Conservation (phyloP, 2,329 filamentous ascomycete species). For the Penicillium sp. region DNA sequence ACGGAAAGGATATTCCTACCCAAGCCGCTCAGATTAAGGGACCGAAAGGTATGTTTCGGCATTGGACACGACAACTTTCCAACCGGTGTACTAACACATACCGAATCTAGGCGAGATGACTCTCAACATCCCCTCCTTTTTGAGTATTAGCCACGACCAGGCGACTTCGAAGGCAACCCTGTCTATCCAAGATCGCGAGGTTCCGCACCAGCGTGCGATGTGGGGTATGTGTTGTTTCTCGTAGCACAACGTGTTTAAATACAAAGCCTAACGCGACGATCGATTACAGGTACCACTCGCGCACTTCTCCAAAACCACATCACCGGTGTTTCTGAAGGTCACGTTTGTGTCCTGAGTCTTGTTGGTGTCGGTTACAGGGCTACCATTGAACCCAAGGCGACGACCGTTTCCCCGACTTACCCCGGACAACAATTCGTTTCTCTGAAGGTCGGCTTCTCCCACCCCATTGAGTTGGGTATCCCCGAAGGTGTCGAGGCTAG, state of each 20-base stretch:
- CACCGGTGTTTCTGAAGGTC: slow-evolving; percentile 92
- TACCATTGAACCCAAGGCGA: slow-evolving; percentile 75
- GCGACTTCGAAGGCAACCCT: slow-evolving; percentile 67
- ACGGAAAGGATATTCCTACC: slow-evolving; percentile 65
- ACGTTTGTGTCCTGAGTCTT: slow-evolving; percentile 87
- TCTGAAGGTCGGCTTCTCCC: slow-evolving; percentile 94
- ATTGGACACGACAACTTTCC: background rate
- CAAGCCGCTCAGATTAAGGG: slow-evolving; percentile 74
- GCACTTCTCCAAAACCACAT: slow-evolving; percentile 90
- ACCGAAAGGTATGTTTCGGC: slow-evolving; percentile 67
- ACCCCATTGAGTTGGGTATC: slow-evolving; percentile 87
- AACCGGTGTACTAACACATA: slow-evolving; percentile 8
- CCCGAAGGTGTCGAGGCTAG: slow-evolving; percentile 83
- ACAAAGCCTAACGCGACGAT: slow-evolving; percentile 4
- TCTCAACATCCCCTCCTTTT: slow-evolving; percentile 77
- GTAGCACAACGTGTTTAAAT: background rate
- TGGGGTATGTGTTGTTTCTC: slow-evolving; percentile 70
- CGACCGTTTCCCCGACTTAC: slow-evolving; percentile 68
- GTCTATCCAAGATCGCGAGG: slow-evolving; percentile 68
- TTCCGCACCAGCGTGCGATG: slow-evolving; percentile 85
- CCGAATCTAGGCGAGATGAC: slow-evolving; percentile 67
- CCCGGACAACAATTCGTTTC: slow-evolving; percentile 86
- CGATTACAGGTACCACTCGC: slow-evolving; percentile 75
- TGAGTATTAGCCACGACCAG: slow-evolving; percentile 71
- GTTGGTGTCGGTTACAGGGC: slow-evolving; percentile 97